A percentile compares a stretch with the other conserved stretches of the same genome.
These are phyloP conservation scores for Wickerhamiella qilinensis DNA, from an alignment of 805 yeast genomes.

Conservation along the genomic window DNA sequence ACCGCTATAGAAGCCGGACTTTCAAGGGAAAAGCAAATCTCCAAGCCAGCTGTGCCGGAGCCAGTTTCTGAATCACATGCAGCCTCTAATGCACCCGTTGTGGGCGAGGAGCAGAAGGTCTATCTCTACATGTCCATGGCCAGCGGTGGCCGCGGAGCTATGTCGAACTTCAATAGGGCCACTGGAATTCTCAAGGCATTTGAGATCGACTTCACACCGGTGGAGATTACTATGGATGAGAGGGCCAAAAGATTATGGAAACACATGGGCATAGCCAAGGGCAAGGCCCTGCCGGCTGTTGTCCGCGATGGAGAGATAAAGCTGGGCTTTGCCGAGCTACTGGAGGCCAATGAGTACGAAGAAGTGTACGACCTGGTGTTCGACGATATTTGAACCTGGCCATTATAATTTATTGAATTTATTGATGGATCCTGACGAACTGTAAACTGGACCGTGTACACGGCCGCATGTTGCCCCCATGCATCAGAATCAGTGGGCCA, in stretches of 20 bases:
- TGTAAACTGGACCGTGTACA: too few species aligned
- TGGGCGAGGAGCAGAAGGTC: conserved; percentile 24
- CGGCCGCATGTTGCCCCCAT: too few species aligned
- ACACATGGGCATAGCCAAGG: conserved; percentile 36
- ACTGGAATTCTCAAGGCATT: conserved; percentile 60
- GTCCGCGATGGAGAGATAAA: conserved; percentile 67
- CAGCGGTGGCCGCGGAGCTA: conserved; percentile 60
- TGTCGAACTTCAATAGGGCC: conserved; percentile 56
- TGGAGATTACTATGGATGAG: conserved; percentile 73
- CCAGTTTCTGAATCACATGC: too few species aligned
- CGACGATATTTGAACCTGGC: conserved; percentile 10
- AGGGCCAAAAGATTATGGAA: conserved; percentile 72
- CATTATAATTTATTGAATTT: neutral
- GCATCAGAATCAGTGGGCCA: too few species aligned
- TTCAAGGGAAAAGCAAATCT: too few species aligned
- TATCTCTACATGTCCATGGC: conserved; percentile 70
- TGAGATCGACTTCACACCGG: conserved; percentile 43
- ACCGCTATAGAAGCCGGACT: too few species aligned
- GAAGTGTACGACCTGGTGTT: conserved; percentile 17
- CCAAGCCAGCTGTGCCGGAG: too few species aligned
- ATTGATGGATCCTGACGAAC: too few species aligned
- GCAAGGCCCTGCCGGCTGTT: conserved; percentile 64
- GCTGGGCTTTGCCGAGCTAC: conserved; percentile 73
- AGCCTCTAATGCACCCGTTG: too few species aligned
- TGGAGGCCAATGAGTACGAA: conserved; percentile 55